Percentiles rank a stretch among this genome's conserved stretches.
phyloP scores from a whole-genome alignment of 257 asterid species.

The Jacaranda mimosifolia region DNA sequence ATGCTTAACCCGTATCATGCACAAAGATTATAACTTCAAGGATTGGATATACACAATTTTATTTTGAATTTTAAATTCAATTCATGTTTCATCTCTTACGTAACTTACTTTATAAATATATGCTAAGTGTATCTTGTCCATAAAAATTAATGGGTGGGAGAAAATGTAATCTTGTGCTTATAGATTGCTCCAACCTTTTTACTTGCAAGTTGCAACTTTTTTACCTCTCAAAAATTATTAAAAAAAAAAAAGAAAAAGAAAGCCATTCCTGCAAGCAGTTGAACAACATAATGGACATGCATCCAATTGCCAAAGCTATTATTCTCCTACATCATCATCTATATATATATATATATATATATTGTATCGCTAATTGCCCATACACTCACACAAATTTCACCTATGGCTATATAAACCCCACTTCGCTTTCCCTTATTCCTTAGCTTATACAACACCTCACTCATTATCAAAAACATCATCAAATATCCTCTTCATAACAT shows the following conservation, averaged over 20 bases:
- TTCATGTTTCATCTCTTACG: too few relatives aligned
- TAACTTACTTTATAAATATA: too few relatives aligned
- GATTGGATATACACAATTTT: too few relatives aligned
- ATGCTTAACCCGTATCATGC: too few relatives aligned
- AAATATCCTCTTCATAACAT: conserved; percentile 8
- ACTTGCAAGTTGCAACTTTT: background rate
- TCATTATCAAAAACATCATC: background rate
- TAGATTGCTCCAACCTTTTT: background rate
- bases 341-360: background rate
- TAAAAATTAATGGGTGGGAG: too few relatives aligned
- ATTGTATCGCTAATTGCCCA: conserved; percentile 19
- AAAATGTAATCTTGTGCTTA: too few relatives aligned
- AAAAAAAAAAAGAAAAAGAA: background rate
- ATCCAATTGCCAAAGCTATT: conserved; percentile 35
- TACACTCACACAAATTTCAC: conserved; percentile 11
- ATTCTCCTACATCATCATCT: conserved; percentile 30
- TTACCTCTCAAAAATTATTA: background rate
- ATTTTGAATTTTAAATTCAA: too few relatives aligned
- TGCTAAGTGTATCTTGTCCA: too few relatives aligned
- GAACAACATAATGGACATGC: conserved; percentile 11
- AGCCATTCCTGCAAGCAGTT: background rate
- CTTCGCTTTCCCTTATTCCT: conserved; percentile 31
- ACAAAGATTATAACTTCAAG: too few relatives aligned
- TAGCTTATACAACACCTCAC: background rate
- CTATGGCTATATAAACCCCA: conserved; percentile 30